phyloP scores from a whole-genome alignment of 164 flowering plant species.

The Buxus sempervirens region DNA sequence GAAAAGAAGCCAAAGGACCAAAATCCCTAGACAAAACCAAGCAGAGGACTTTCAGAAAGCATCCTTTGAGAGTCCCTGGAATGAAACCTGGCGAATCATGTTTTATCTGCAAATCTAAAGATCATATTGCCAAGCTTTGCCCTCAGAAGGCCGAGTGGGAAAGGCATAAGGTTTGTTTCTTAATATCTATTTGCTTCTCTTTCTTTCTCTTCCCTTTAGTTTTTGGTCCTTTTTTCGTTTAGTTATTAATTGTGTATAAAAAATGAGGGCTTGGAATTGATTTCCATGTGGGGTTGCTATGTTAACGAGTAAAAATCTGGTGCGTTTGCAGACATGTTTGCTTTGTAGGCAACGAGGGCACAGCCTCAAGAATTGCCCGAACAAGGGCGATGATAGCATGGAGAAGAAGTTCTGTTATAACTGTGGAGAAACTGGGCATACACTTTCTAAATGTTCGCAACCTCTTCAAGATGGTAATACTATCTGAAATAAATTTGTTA shows the following conservation, averaged over 20 bases:
- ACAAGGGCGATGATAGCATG: constrained; percentile 43
- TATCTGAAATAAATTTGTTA: not conserved
- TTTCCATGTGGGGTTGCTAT: not conserved
- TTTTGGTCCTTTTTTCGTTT: not conserved
- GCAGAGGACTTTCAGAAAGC: constrained; percentile 30
- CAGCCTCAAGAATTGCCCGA: constrained; percentile 80
- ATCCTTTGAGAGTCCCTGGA: constrained; percentile 81
- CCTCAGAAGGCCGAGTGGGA: constrained; percentile 83
- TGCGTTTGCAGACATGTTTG: constrained; percentile 82
- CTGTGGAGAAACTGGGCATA: constrained; percentile 80
- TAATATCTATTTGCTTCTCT: not conserved
- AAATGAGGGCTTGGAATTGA: not conserved
- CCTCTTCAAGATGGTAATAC: constrained; percentile 82
- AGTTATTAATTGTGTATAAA: not conserved
- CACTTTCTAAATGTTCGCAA: constrained; percentile 59
- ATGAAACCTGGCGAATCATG: constrained; percentile 94
- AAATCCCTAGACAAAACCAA: constrained; percentile 22
- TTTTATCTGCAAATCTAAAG: constrained; percentile 66
- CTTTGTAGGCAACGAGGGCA: constrained; percentile 81
- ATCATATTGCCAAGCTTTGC: constrained; percentile 86
- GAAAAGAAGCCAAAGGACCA: constrained; percentile 21
- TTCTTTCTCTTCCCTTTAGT: not conserved
- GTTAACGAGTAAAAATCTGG: no score
- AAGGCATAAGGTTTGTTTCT: constrained; percentile 59
- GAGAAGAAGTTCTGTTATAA: constrained; percentile 77